A percentile compares a stretch with the other conserved stretches of the same genome.
Conservation (phyloP, 2,329 filamentous ascomycete genomes). For the Talaromyces funiculosus region DNA sequence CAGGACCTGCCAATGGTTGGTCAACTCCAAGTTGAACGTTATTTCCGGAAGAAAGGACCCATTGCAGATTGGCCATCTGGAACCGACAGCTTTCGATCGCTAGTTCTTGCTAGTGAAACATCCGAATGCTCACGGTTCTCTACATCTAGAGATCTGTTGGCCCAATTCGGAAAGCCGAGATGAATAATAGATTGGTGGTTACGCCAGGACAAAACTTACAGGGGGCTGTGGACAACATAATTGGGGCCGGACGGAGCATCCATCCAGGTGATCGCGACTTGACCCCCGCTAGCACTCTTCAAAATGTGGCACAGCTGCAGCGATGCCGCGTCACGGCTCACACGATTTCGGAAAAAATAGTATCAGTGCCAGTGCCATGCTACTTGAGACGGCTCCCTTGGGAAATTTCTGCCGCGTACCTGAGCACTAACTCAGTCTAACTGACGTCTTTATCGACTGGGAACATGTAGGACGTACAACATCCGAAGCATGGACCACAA, state of each 20-base stretch:
- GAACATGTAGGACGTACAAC: too few species aligned
- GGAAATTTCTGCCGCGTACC: background rate
- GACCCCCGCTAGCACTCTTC: background rate
- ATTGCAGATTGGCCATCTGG: background rate
- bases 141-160: background rate
- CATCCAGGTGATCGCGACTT: background rate
- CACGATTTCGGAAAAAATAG: background rate
- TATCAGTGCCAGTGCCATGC: background rate
- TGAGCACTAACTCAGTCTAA: background rate
- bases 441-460: background rate
- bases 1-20: background rate
- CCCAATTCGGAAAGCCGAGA: background rate
- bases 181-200: background rate
- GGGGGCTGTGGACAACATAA: background rate
- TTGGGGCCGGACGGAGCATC: background rate
- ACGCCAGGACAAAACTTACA: background rate
- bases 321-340: background rate
- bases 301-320: background rate
- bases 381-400: background rate
- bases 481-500: background rate
- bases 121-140: background rate
- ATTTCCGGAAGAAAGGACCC: background rate
- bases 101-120: background rate
- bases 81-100: background rate
- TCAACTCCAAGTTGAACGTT: background rate